Conservation (phyloP, 2,329 filamentous ascomycete species). For the Neopestalotiopsis clavispora region DNA sequence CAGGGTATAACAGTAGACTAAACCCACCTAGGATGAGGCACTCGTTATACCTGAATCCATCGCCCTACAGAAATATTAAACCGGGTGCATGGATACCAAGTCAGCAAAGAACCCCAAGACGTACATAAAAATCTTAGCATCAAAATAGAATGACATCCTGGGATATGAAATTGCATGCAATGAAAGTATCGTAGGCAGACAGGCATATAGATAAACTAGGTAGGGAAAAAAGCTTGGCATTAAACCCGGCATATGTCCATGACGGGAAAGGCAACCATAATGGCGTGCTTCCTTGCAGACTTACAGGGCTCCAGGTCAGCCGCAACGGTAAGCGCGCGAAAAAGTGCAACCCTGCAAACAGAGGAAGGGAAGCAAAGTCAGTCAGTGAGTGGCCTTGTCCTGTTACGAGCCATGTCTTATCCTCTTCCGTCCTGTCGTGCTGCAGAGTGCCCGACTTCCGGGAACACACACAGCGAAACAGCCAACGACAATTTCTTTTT, state of each 20-base stretch:
- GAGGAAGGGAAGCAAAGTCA: no score
- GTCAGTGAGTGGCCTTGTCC: no score
- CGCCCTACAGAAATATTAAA: no score
- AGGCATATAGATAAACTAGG: neutral
- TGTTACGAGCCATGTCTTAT: neutral
- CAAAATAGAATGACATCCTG: no score
- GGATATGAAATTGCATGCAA: no score
- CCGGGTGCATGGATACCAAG: no score
- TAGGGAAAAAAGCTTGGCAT: neutral
- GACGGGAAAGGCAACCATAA: constrained; percentile 7
- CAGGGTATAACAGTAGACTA: neutral
- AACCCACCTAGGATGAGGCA: neutral
- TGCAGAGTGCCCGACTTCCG: constrained; percentile 5
- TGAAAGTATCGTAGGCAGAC: neutral
- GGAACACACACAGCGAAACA: neutral
- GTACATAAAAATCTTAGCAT: no score
- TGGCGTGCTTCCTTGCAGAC: constrained; percentile 7
- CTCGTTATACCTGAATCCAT: no score
- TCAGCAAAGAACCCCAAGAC: no score
- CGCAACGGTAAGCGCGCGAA: constrained; percentile 15
- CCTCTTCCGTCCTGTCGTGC: neutral
- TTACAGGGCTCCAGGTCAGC: constrained; percentile 1
- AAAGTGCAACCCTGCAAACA: constrained; percentile 3
- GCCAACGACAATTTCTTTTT: neutral
- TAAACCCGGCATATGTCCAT: neutral